These are phyloP conservation scores for Metschnikowia sp. DNA, from an alignment of 805 yeast species.

Conservation along the genomic window DNA sequence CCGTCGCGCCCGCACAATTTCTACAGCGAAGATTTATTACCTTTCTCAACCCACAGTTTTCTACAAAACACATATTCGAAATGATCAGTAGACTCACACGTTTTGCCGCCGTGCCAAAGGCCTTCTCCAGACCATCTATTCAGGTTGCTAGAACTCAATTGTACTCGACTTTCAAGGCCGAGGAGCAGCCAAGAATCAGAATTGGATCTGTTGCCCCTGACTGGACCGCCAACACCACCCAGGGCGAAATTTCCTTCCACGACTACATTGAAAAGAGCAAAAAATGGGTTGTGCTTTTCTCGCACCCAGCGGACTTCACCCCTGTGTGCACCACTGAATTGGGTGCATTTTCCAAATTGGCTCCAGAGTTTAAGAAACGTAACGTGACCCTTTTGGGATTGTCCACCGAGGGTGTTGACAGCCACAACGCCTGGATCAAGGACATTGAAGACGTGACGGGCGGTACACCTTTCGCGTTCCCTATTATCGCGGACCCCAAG, in stretches of 20 bases:
- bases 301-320: constrained; percentile 77
- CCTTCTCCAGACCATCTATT: constrained; percentile 10
- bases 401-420: constrained; percentile 59
- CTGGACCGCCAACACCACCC: constrained; percentile 60
- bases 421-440: constrained; percentile 66
- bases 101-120: constrained; percentile 9
- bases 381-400: constrained; percentile 66
- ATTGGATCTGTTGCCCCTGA: constrained; percentile 69
- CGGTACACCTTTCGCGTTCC: constrained; percentile 56
- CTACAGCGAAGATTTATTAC: too few relatives aligned
- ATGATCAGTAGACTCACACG: constrained; percentile 17
- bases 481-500: constrained; percentile 64
- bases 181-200: constrained; percentile 43
- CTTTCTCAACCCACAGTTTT: too few relatives aligned
- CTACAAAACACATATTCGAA: background rate
- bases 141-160: constrained; percentile 11
- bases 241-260: constrained; percentile 62
- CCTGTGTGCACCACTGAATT: constrained; percentile 79
- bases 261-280: constrained; percentile 52
- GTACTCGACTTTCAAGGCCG: constrained; percentile 29
- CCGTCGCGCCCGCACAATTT: too few relatives aligned
- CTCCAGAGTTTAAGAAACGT: constrained; percentile 65
- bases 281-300: constrained; percentile 62
- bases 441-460: constrained; percentile 62
- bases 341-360: constrained; percentile 70